Conservation (phyloP, 2,329 filamentous ascomycete genomes). For the Fusarium torreyae region DNA sequence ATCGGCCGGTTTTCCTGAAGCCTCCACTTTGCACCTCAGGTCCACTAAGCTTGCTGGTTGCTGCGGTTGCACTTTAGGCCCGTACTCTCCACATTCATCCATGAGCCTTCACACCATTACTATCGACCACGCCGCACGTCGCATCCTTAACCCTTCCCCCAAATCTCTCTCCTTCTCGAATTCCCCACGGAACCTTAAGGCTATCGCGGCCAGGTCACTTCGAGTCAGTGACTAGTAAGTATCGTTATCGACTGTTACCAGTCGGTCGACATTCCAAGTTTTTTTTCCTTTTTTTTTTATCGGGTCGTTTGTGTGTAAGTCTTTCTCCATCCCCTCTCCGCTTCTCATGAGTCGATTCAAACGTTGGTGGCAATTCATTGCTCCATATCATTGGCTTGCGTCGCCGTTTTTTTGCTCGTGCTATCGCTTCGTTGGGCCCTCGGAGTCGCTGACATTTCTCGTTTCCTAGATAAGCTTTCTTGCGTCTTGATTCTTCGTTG, state of each 20-base stretch:
- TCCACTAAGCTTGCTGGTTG: conserved; percentile 38
- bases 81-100: conserved; percentile 18
- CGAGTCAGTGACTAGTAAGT: conserved; percentile 32
- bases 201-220: conserved; percentile 34
- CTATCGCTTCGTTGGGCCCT: conserved; percentile 18
- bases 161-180: conserved; percentile 41
- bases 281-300: conserved; percentile 28
- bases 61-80: conserved; percentile 33
- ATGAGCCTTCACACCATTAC: conserved; percentile 41
- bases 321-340: conserved; percentile 15
- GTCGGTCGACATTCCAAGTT: conserved; percentile 23
- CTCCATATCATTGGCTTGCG: conserved; percentile 42
- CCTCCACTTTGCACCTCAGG: conserved; percentile 24
- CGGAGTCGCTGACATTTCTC: conserved; percentile 39
- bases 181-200: conserved; percentile 31
- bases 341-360: conserved; percentile 35
- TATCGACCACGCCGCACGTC: conserved; percentile 38
- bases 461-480: conserved; percentile 39
- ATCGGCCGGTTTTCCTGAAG: conserved; percentile 15
- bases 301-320: conserved; percentile 46
- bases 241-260: conserved; percentile 21
- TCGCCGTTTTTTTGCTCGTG: conserved; percentile 24
- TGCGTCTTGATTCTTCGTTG: conserved; percentile 37
- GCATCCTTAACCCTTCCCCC: conserved; percentile 44
- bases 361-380: conserved; percentile 54